Conservation (phyloP, 441 rosid genomes). For the Syzygium malaccense region DNA sequence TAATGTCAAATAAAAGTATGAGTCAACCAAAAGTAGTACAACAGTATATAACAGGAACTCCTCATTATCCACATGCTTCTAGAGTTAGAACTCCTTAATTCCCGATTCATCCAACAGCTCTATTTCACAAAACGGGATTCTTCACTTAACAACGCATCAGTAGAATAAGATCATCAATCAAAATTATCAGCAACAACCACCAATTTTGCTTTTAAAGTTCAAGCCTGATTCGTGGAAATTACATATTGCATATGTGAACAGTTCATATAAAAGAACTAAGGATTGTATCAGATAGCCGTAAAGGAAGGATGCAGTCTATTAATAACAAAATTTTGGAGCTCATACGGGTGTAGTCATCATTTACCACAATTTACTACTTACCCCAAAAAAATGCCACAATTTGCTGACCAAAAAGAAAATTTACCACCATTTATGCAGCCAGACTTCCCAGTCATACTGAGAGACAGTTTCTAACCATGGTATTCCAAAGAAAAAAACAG, state of each 20-base stretch:
- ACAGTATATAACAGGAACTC: not conserved
- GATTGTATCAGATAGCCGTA: not conserved
- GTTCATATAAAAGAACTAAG: not conserved
- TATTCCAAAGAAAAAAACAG: not conserved
- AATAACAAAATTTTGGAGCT: not conserved
- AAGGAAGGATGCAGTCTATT: not conserved
- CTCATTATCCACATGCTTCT: not conserved
- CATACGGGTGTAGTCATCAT: not conserved
- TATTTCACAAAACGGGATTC: not conserved
- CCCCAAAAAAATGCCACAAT: not conserved
- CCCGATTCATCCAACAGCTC: not conserved
- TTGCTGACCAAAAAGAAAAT: not conserved
- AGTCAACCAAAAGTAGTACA: not conserved
- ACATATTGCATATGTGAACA: not conserved
- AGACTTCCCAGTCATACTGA: not conserved
- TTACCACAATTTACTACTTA: not conserved
- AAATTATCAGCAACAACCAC: not conserved
- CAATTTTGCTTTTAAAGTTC: not conserved
- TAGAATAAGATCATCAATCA: not conserved
- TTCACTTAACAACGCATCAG: not conserved
- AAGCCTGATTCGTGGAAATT: not conserved
- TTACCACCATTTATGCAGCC: not conserved
- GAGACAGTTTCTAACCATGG: not conserved
- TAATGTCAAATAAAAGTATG: not conserved
- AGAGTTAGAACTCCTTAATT: not conserved